Conservation (phyloP, 1,139 yeast species). For the Candida labiduridarum region DNA sequence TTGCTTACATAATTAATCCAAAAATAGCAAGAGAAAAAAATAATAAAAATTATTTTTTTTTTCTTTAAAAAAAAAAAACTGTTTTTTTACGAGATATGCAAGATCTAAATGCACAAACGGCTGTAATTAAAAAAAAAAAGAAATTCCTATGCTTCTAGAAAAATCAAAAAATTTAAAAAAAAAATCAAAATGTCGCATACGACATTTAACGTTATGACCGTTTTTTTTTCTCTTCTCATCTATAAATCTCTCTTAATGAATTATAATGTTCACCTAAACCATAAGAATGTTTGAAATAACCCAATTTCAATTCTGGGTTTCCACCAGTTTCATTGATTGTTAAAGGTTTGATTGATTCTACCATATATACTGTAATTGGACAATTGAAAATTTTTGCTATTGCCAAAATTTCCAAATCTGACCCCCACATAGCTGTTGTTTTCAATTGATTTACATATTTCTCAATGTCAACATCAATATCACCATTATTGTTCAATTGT, state of each 20-base stretch:
- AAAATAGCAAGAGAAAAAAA: too few relatives aligned
- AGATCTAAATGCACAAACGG: constrained; percentile 1
- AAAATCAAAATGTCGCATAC: neutral
- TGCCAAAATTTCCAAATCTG: constrained; percentile 89
- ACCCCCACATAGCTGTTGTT: constrained; percentile 91
- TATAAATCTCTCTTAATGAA: constrained; percentile 62
- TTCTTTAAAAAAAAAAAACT: neutral
- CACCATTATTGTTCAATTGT: constrained; percentile 36
- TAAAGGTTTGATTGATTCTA: constrained; percentile 64
- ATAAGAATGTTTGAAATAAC: constrained; percentile 81
- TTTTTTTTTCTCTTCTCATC: neutral
- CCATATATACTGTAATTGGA: constrained; percentile 74
- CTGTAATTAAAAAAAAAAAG: neutral
- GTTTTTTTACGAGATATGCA: neutral
- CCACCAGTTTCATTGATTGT: constrained; percentile 56
- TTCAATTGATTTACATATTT: constrained; percentile 72
- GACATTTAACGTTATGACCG: neutral
- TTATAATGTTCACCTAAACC: constrained; percentile 96
- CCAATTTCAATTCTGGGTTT: constrained; percentile 62
- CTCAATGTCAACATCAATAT: constrained; percentile 46
- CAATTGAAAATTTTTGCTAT: constrained; percentile 66
- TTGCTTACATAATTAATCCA: too few relatives aligned
- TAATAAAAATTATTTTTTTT: too few relatives aligned
- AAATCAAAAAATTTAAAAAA: too few relatives aligned
- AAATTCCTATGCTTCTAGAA: neutral